A percentile compares a stretch with the other conserved stretches of the same genome.
phyloP scores from a whole-genome alignment of 768 basidiomycete species.

The Macrolepiota albuminosa region DNA sequence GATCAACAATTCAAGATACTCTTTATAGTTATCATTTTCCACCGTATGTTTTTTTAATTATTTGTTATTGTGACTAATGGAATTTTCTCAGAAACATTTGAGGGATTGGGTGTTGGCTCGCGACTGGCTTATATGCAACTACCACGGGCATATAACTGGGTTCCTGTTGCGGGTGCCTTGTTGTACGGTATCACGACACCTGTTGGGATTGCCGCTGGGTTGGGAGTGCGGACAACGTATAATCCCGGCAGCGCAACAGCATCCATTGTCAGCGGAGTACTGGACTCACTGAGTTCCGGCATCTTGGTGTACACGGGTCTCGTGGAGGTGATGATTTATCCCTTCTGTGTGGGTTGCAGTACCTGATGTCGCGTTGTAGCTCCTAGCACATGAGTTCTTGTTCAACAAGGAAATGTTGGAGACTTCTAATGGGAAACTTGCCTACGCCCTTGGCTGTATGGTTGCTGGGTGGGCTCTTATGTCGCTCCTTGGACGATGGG shows the following conservation, averaged over 20 bases:
- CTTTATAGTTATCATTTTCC: constrained; percentile 89
- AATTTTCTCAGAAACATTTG: constrained; percentile 72
- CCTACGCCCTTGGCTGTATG: constrained; percentile 76
- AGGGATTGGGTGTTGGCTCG: constrained; percentile 90
- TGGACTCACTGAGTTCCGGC: constrained; percentile 84
- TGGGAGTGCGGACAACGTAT: constrained; percentile 72
- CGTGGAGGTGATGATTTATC: constrained; percentile 11
- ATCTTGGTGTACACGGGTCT: constrained; percentile 77
- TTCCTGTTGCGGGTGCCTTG: constrained; percentile 56
- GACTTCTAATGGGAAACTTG: constrained; percentile 58
- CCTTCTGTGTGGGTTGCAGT: background rate
- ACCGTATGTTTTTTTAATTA: constrained; percentile 57
- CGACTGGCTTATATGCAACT: constrained; percentile 77
- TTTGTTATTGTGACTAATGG: background rate
- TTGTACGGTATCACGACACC: constrained; percentile 81
- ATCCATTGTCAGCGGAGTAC: constrained; percentile 75
- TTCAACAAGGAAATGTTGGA: constrained; percentile 84
- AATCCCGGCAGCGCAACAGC: constrained; percentile 76
- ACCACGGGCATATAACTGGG: constrained; percentile 45
- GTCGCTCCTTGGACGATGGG: constrained; percentile 90
- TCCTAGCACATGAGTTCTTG: constrained; percentile 92
- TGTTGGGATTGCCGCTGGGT: constrained; percentile 81
- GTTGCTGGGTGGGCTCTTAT: constrained; percentile 82
- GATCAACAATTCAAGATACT: constrained; percentile 73
- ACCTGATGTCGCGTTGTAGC: constrained; percentile 30